Base-by-base conservation (phyloP, 305 asterid genomes). In the Rubia balearica region DNA sequence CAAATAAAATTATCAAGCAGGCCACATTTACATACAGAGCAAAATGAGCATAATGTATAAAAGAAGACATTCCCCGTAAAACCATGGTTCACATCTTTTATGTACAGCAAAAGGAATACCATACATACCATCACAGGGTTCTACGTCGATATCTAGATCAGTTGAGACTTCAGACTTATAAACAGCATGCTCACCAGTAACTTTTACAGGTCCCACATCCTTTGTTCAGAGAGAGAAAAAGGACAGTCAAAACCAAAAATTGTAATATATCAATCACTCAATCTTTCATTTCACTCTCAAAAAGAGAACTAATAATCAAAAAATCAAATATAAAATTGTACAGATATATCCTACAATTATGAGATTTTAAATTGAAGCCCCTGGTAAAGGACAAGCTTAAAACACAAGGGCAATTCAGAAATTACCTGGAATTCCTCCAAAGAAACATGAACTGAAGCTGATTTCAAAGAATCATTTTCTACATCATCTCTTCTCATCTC, bases 371-470 rank as follows among this genome's bases (percentile, higher is more conserved):
- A 8, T 40, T 57, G 57, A 38, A 8, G 3, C 33, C 33, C 38
- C 41, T 63, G 46, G 27, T 46, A 16, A 57, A 53, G n/a, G 45
- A 68, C 40, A 22, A 56, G 73, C 51, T 61, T 33, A 74, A 19
- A 48, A 4, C 46, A 66, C 46, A 55, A 45, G 69, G 16, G 56
- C 49, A 30, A 12, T 22, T 56, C 60, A 56, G 60, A 27, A 59
- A 74, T 46, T 84, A 89, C 96, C 95, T 85, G 85, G 38, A 65
- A 82, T 71, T 73, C 76, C 68, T 79, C 81, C 73, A 76, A 68
- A 75, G 67, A 67, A 62, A 66, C 73, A 70, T 80, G 65, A 76
- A 78, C 76, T 69, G 83, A 77, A 74, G 76, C 61, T 64, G 85
- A 74, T 74, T 72, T 56, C 68, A 68, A 61, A 65, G 75, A 77